Base-by-base conservation (phyloP, 129 eudicot species). In the Glebionis coronaria region DNA sequence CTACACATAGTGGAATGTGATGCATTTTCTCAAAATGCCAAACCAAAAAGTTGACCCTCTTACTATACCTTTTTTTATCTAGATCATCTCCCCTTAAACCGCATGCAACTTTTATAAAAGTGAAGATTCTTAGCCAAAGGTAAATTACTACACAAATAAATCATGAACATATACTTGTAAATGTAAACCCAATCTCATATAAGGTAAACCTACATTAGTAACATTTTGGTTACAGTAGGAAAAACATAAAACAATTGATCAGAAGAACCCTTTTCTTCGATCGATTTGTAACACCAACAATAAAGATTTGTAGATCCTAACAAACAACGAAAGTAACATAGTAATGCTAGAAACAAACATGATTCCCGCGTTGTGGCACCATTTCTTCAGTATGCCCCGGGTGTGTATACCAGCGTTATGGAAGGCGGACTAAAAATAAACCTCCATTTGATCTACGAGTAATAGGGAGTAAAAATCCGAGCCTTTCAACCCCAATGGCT, bases 391-490 rank as follows among this genome's bases (percentile, higher is more conserved):
- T 69, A 74, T 65, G 78, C 75, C 64, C 70, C 51, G 8, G 45
- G 23, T 58, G 23, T 58, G 54, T 74, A 64, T 76, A 71, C 54
- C 51, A 76, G 67, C 74, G 12, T 58, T 18, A 76, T 70, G 88
- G 82, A 78, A 83, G 84, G 82, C 63, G 73, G 77, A 76, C 82
- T 78, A 85, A 82, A 80, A 85, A 47, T 51, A 65, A 81, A 79
- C 87, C 90, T 81, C 88, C 87, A 77, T 71, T 64, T 73, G 60
- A 73, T 77, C 83, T 68, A 47, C 42, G 42, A 8, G 42, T 35
- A 71, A 28, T 45, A 19, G 25, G 72, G 58, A 57, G 78, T 7
- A 35, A 64, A 80, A 76, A 84, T 61, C 70, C 58, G 78, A 79
- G 69, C 85, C 74, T 31, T 80, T 84, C 61, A 79, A 18, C 67